Evolutionary conservation across 768 basidiomycete genomes (phyloP).

Genomic region (Suillus clintonianus): DNA sequence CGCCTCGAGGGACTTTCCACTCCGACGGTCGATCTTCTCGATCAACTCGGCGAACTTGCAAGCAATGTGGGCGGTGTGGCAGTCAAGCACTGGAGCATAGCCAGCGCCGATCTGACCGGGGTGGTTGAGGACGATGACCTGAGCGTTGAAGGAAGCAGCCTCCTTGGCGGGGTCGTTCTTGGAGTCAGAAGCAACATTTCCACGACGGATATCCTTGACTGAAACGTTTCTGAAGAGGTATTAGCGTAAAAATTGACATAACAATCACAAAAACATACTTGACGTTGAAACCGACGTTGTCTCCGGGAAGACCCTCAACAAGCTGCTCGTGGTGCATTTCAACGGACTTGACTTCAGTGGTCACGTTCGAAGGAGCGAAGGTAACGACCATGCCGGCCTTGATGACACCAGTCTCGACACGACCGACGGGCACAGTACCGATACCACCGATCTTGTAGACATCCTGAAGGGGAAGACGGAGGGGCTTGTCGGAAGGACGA

Average conservation of each 20-base stretch:
- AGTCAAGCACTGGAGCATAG: constrained; percentile 98
- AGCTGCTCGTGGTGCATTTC: constrained; percentile 99
- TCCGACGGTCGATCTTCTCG: constrained; percentile 99
- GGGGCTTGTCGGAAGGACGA: constrained; percentile 98
- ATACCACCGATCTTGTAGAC: constrained; percentile 99
- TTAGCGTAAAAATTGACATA: constrained; percentile 4
- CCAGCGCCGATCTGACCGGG: constrained; percentile 99
- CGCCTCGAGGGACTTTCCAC: constrained; percentile 89
- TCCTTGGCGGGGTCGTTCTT: constrained; percentile 99
- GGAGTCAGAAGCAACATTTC: constrained; percentile 98
- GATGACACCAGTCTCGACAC: constrained; percentile 99
- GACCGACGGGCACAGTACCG: constrained; percentile 99
- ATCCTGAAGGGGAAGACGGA: constrained; percentile 99
- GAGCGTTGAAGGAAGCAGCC: constrained; percentile 98
- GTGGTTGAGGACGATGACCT: constrained; percentile 99
- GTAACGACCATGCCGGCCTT: constrained; percentile 99
- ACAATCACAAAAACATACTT: constrained; percentile 54
- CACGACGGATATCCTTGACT: constrained; percentile 99
- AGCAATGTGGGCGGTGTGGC: constrained; percentile 99
- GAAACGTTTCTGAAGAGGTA: constrained; percentile 83
- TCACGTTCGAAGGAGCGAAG: constrained; percentile 97
- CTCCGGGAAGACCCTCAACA: constrained; percentile 90
- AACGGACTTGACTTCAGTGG: constrained; percentile 99
- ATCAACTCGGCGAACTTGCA: constrained; percentile 99
- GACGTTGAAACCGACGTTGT: constrained; percentile 99